phyloP scores from a whole-genome alignment of 345 rosid species.

The Linum trigynum region DNA sequence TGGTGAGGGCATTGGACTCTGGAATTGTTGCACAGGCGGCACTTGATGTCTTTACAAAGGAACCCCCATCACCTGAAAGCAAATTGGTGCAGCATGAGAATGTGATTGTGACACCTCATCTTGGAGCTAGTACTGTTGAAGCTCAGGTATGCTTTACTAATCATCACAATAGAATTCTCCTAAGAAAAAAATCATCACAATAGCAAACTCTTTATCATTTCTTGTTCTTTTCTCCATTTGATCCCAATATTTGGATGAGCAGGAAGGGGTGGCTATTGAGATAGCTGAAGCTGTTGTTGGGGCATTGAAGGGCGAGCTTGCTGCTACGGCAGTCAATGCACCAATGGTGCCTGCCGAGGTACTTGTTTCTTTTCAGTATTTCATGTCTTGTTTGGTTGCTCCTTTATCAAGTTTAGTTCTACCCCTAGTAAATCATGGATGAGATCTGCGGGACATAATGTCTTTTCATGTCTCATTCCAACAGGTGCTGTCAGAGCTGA shows the following conservation, averaged over 20 bases:
- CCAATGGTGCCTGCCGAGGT: conserved; percentile 96
- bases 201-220: neutral
- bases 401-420: neutral
- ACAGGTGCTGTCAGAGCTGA: conserved; percentile 78
- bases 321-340: conserved; percentile 88
- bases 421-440: neutral
- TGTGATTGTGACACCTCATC: conserved; percentile 82
- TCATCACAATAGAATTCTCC: neutral
- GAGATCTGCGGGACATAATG: neutral
- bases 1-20: conserved; percentile 71
- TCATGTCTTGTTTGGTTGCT: neutral
- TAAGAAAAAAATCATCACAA: neutral
- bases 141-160: conserved; percentile 50
- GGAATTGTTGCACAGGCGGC: conserved; percentile 73
- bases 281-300: conserved; percentile 90
- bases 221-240: neutral
- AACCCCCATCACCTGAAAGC: conserved; percentile 66
- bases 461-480: neutral
- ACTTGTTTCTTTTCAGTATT: neutral
- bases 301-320: conserved; percentile 83
- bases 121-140: conserved; percentile 86
- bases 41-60: conserved; percentile 68
- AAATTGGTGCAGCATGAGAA: conserved; percentile 70
- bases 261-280: conserved; percentile 92
- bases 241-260: conserved; percentile 5